Percentiles rank a stretch among this genome's conserved stretches.
phyloP scores from a whole-genome alignment of 129 eudicot species.

The Logfia minima region DNA sequence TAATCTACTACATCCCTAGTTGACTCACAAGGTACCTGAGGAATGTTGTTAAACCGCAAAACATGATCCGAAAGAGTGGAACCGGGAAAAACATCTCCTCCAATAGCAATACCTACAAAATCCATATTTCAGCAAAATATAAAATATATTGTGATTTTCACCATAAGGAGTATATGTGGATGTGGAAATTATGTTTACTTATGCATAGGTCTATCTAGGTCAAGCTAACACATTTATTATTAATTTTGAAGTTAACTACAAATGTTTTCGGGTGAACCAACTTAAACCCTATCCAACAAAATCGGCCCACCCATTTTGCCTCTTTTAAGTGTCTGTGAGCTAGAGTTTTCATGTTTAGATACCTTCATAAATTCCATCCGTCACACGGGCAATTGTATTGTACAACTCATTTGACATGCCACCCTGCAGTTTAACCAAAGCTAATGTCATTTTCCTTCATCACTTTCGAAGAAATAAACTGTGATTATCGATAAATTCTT shows the following conservation, averaged over 20 bases:
- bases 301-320: neutral
- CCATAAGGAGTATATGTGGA: neutral
- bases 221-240: neutral
- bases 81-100: conserved; percentile 99
- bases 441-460: conserved; percentile 14
- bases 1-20: neutral
- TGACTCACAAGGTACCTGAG: conserved; percentile 60
- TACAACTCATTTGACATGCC: conserved; percentile 97
- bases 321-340: neutral
- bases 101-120: conserved; percentile 85
- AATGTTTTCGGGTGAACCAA: neutral
- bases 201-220: no score
- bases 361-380: conserved; percentile 97
- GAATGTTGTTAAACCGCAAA: conserved; percentile 89
- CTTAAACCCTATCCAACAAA: neutral
- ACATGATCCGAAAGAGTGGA: conserved; percentile 97
- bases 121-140: neutral
- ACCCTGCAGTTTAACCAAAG: conserved; percentile 57
- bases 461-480: neutral
- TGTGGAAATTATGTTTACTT: neutral
- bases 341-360: neutral
- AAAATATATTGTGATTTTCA: neutral
- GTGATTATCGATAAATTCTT: neutral
- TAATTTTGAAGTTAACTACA: neutral
- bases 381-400: conserved; percentile 89